Percentiles rank a stretch among this genome's conserved stretches.
Evolutionary conservation across 352 stramenopile species (phyloP).

Genomic region (Saprolegnia diclina): DNA sequence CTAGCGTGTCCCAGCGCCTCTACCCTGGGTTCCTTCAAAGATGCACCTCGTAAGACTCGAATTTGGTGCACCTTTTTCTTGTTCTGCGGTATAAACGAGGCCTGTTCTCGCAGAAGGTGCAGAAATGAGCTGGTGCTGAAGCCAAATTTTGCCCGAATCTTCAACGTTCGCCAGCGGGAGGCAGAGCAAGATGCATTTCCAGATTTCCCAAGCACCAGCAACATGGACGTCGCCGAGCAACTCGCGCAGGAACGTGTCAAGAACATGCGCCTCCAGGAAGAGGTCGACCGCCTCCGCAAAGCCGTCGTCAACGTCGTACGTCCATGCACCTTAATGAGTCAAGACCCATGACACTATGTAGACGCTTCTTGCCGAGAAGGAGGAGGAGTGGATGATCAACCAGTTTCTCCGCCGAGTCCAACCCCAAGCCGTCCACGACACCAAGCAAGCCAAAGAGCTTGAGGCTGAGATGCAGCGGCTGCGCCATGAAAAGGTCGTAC

Average conservation of each 20-base stretch:
- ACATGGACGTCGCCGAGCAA: conserved; percentile 7
- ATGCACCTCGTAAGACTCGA: too few species aligned
- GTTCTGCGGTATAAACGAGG: too few species aligned
- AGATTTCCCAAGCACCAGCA: neutral
- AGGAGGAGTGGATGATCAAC: conserved; percentile 24
- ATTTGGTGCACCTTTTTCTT: too few species aligned
- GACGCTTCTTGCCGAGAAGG: conserved; percentile 17
- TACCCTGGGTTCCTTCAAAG: too few species aligned
- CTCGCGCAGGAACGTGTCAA: conserved; percentile 9
- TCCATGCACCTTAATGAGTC: neutral
- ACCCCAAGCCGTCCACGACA: neutral
- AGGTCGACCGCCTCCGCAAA: conserved; percentile 21
- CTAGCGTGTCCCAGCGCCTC: too few species aligned
- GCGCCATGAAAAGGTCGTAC: conserved; percentile 17
- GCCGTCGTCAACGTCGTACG: conserved; percentile 14
- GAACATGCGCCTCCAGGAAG: conserved; percentile 15
- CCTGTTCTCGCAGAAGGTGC: too few species aligned
- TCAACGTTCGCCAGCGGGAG: neutral
- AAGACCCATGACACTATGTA: neutral
- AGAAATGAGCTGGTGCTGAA: neutral
- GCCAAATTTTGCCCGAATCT: neutral
- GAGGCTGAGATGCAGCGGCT: conserved; percentile 23
- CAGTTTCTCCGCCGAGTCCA: conserved; percentile 16
- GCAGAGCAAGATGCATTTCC: neutral
- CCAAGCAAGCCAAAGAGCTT: neutral